Conservation (phyloP, 495 filamentous ascomycete genomes). For the Podospora sp. region DNA sequence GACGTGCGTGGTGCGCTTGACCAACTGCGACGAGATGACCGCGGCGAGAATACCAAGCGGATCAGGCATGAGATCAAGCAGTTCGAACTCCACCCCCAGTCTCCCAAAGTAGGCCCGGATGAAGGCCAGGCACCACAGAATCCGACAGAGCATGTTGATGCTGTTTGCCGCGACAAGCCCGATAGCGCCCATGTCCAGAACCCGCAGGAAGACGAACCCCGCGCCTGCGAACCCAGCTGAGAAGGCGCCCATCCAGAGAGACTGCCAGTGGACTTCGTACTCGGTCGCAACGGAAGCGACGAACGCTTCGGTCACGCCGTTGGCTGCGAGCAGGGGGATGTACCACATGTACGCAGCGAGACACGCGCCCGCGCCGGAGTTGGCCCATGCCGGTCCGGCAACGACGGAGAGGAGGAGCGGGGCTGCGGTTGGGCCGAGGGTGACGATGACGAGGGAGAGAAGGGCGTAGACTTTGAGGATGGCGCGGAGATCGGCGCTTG, state of each 20-base stretch:
- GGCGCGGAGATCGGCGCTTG: conserved; percentile 48
- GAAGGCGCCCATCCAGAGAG: conserved; percentile 78
- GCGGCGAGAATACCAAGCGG: conserved; percentile 28
- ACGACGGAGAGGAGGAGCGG: conserved; percentile 70
- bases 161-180: conserved; percentile 84
- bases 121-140: conserved; percentile 76
- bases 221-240: conserved; percentile 69
- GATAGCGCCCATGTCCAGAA: conserved; percentile 67
- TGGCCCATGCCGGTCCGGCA: conserved; percentile 73
- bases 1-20: conserved; percentile 33
- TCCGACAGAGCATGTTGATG: conserved; percentile 82
- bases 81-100: conserved; percentile 36
- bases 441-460: conserved; percentile 64
- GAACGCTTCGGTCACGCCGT: conserved; percentile 91
- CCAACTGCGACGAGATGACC: conserved; percentile 26
- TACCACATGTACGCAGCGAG: conserved; percentile 85
- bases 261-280: conserved; percentile 70
- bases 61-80: conserved; percentile 35
- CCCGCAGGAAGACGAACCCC: conserved; percentile 69
- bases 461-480: conserved; percentile 67
- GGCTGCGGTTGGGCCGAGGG: conserved; percentile 72
- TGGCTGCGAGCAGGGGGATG: conserved; percentile 87
- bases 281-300: conserved; percentile 79
- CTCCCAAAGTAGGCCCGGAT: conserved; percentile 64
- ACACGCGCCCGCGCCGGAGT: conserved; percentile 61